phyloP scores from a whole-genome alignment of 257 asterid species.

The Galeopsis tetrahit region DNA sequence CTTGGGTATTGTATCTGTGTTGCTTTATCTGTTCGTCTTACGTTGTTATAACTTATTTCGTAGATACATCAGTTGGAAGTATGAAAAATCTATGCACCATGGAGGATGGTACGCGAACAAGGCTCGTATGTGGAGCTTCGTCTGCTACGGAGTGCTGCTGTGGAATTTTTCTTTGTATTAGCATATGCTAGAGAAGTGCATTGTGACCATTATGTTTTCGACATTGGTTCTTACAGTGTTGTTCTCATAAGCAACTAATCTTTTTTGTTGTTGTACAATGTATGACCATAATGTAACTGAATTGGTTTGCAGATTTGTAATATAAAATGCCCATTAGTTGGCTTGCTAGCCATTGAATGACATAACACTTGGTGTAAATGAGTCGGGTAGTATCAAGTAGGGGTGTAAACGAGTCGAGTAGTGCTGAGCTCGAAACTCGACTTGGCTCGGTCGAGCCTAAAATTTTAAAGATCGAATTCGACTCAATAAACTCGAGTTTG shows the following conservation, averaged over 20 bases:
- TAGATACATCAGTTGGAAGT: conserved; percentile 16
- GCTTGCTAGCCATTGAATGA: neutral
- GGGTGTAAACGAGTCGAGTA: too few species aligned
- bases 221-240: conserved; percentile 22
- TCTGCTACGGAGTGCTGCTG: conserved; percentile 3
- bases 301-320: conserved; percentile 24
- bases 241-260: conserved; percentile 32
- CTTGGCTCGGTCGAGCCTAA: too few species aligned
- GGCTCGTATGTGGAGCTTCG: neutral
- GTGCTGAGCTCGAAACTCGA: too few species aligned
- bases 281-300: neutral
- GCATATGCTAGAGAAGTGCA: neutral
- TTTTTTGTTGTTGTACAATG: conserved; percentile 29
- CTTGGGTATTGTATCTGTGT: neutral
- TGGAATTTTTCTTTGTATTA: conserved; percentile 8
- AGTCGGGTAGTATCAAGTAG: too few species aligned
- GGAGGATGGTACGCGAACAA: neutral
- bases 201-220: neutral
- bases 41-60: conserved; percentile 5
- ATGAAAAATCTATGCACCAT: neutral
- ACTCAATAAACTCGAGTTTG: too few species aligned
- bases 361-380: too few species aligned
- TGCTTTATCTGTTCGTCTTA: neutral
- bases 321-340: neutral
- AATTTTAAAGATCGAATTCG: too few species aligned